Evolutionary conservation across 345 rosid species (phyloP).

Genomic region (Cochlearia excelsa): DNA sequence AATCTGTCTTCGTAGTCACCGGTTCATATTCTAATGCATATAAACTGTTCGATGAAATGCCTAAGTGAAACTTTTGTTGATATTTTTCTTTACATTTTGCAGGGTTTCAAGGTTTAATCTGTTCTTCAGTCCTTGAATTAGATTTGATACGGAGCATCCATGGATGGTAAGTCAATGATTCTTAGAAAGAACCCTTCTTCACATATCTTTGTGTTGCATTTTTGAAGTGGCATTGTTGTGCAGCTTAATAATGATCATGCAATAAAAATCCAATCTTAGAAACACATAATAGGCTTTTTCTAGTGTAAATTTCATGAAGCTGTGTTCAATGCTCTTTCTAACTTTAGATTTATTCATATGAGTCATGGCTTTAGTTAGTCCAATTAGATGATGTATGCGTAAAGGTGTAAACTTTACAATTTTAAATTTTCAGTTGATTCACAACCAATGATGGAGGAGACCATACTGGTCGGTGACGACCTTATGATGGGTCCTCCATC

Average conservation of each 20-base stretch:
- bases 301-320: not conserved
- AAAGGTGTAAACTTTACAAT: conserved; percentile 1
- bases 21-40: not conserved
- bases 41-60: conserved; percentile 34
- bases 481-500: conserved; percentile 93
- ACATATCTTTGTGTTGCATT: not conserved
- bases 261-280: not conserved
- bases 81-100: conserved; percentile 6
- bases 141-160: conserved; percentile 24
- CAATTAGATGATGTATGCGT: not conserved
- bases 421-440: conserved; percentile 63
- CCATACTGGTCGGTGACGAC: conserved; percentile 89
- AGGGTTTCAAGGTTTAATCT: conserved; percentile 11
- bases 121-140: not conserved
- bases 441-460: conserved; percentile 93
- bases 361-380: not conserved
- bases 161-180: conserved; percentile 36
- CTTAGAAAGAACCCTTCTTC: not conserved
- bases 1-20: not conserved
- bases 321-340: not conserved
- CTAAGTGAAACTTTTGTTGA: not conserved
- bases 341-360: not conserved
- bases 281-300: not conserved
- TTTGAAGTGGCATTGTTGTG: not conserved
- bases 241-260: not conserved